Evolutionary conservation across 305 asterid genomes (phyloP).

Genomic region (Ruellia speciosa): DNA sequence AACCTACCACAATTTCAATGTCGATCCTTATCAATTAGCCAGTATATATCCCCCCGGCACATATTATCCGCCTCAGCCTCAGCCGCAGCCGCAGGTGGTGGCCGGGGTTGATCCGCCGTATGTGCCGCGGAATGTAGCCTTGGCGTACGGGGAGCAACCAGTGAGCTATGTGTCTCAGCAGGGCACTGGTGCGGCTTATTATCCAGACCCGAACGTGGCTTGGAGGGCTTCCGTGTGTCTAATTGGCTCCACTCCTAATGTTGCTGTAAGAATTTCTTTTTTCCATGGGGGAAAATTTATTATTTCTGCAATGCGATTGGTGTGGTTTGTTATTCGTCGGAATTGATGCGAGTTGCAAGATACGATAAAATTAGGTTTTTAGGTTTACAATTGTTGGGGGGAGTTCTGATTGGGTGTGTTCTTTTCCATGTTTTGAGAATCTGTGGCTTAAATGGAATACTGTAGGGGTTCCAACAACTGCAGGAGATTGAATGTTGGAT

Average conservation of each 20-base stretch:
- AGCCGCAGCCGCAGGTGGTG: slow-evolving; percentile 31
- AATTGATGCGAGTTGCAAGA: not conserved
- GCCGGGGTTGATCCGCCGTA: slow-evolving; percentile 31
- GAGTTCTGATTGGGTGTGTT: slow-evolving; percentile 2
- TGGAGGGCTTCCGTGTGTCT: slow-evolving; percentile 29
- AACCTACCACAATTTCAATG: slow-evolving; percentile 11
- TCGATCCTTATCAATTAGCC: slow-evolving; percentile 20
- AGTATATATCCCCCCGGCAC: slow-evolving; percentile 18
- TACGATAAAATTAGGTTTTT: not conserved
- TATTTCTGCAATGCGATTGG: not conserved
- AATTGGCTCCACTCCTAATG: slow-evolving; percentile 20
- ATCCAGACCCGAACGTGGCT: slow-evolving; percentile 25
- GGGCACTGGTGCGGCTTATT: slow-evolving; percentile 16
- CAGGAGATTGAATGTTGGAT: not conserved
- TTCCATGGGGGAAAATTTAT: not conserved
- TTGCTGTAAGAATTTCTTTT: slow-evolving; percentile 27
- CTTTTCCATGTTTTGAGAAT: not conserved
- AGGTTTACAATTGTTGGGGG: not conserved
- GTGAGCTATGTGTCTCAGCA: slow-evolving; percentile 23
- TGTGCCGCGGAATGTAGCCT: slow-evolving; percentile 21
- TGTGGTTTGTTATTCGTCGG: slow-evolving; percentile 9
- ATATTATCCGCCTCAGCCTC: slow-evolving; percentile 21
- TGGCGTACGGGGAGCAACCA: slow-evolving; percentile 22
- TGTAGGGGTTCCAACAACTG: not conserved
- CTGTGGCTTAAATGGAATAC: not conserved